Evolutionary conservation across 768 basidiomycete genomes (phyloP).

Genomic region (Phallus indusiatus): DNA sequence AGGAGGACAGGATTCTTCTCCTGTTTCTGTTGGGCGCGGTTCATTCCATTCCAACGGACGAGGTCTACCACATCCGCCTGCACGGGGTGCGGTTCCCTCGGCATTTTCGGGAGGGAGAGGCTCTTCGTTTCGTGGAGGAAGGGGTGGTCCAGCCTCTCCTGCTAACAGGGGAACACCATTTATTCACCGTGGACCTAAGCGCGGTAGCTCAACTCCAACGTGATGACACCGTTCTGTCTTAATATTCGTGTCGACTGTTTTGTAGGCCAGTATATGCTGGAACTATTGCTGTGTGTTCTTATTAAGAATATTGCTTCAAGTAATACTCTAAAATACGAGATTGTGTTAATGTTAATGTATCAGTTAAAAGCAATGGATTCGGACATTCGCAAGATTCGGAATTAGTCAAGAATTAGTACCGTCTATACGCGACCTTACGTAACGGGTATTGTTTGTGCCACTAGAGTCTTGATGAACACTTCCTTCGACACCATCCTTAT

Average conservation of each 20-base stretch:
- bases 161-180: background rate
- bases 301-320: too few relatives aligned
- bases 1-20: background rate
- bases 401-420: too few relatives aligned
- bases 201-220: background rate
- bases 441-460: background rate
- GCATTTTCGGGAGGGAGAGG: background rate
- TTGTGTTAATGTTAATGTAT: too few relatives aligned
- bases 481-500: slow-evolving; percentile 89
- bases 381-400: too few relatives aligned
- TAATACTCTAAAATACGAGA: too few relatives aligned
- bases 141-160: background rate
- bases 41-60: background rate
- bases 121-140: background rate
- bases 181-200: background rate
- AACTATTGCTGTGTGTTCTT: too few relatives aligned
- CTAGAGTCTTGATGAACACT: slow-evolving; percentile 1
- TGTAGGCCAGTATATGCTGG: too few relatives aligned
- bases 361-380: too few relatives aligned
- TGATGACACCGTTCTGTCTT: background rate
- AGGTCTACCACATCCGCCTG: background rate
- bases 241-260: too few relatives aligned
- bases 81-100: background rate
- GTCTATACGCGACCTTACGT: background rate
- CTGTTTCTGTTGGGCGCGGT: background rate